A percentile compares a stretch with the other conserved stretches of the same genome.
These are phyloP conservation scores for Plasmodium malariae DNA, from an alignment of 169 alveolate genomes.

Conservation along the genomic window DNA sequence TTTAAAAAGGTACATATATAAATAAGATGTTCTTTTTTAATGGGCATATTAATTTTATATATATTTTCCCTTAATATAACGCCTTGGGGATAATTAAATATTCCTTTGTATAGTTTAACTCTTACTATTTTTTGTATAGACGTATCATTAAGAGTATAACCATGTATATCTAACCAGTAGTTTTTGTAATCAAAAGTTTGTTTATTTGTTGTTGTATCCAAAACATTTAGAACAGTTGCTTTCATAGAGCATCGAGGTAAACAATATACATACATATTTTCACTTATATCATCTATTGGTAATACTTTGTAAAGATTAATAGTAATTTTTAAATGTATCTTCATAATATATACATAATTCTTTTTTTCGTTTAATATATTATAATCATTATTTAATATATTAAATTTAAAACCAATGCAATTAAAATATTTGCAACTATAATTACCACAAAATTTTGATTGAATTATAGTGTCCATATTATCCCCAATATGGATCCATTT, in stretches of 20 bases:
- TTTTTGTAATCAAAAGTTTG: conserved; percentile 27
- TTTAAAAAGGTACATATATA: conserved; percentile 34
- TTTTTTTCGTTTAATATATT: conserved; percentile 18
- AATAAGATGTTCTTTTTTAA: conserved; percentile 24
- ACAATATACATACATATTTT: conserved; percentile 56
- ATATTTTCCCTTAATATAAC: conserved; percentile 61
- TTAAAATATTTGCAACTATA: conserved; percentile 45
- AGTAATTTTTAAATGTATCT: conserved; percentile 45
- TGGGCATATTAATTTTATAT: conserved; percentile 30
- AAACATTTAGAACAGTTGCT: conserved; percentile 34
- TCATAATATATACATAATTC: not conserved
- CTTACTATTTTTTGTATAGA: conserved; percentile 31
- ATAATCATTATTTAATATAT: conserved; percentile 44
- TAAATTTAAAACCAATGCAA: conserved; percentile 64
- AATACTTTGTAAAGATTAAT: conserved; percentile 44
- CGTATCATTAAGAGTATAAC: conserved; percentile 34
- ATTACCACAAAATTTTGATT: conserved; percentile 62
- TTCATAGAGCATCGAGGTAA: conserved; percentile 70
- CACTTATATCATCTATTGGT: conserved; percentile 19
- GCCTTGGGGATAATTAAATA: conserved; percentile 61
- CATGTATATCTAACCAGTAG: conserved; percentile 66
- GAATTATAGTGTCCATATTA: conserved; percentile 56
- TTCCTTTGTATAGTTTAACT: conserved; percentile 58
- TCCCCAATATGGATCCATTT: conserved; percentile 73
- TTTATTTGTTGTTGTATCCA: not conserved